A percentile compares a stretch with the other conserved stretches of the same genome.
Evolutionary conservation across 352 stramenopile genomes (phyloP).

Genomic region (Saprolegnia diclina): DNA sequence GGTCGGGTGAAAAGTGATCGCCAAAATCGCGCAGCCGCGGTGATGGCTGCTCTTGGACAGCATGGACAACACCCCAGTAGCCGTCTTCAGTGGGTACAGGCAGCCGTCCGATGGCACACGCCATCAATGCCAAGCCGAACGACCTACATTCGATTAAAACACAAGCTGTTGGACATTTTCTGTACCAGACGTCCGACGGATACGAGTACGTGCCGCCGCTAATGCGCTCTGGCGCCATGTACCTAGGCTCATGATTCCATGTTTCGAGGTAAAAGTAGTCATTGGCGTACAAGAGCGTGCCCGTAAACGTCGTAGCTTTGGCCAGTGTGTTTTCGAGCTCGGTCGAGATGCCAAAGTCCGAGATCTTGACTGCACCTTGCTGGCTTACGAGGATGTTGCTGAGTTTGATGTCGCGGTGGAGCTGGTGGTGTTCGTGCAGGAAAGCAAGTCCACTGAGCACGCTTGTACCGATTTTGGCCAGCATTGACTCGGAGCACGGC

Average conservation of each 20-base stretch:
- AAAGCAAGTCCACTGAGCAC: slow-evolving; percentile 81
- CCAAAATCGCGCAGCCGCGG: slow-evolving; percentile 59
- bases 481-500: slow-evolving; percentile 52
- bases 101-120: slow-evolving; percentile 80
- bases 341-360: slow-evolving; percentile 77
- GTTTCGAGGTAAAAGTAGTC: not conserved
- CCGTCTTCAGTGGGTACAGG: slow-evolving; percentile 75
- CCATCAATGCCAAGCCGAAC: slow-evolving; percentile 75
- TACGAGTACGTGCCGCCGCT: slow-evolving; percentile 87
- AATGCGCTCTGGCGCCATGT: slow-evolving; percentile 92
- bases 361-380: slow-evolving; percentile 75
- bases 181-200: slow-evolving; percentile 68
- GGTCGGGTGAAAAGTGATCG: slow-evolving; percentile 50
- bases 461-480: slow-evolving; percentile 75
- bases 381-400: slow-evolving; percentile 93
- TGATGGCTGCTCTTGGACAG: slow-evolving; percentile 70
- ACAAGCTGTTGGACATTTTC: not conserved
- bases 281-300: slow-evolving; percentile 72
- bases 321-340: slow-evolving; percentile 80
- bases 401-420: slow-evolving; percentile 94
- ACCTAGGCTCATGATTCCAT: slow-evolving; percentile 32
- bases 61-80: slow-evolving; percentile 88
- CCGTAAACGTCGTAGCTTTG: slow-evolving; percentile 86
- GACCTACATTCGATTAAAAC: slow-evolving; percentile 29
- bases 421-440: slow-evolving; percentile 82